Base-by-base conservation (phyloP, 139 green algal species). In the Coelastrella sp. region DNA sequence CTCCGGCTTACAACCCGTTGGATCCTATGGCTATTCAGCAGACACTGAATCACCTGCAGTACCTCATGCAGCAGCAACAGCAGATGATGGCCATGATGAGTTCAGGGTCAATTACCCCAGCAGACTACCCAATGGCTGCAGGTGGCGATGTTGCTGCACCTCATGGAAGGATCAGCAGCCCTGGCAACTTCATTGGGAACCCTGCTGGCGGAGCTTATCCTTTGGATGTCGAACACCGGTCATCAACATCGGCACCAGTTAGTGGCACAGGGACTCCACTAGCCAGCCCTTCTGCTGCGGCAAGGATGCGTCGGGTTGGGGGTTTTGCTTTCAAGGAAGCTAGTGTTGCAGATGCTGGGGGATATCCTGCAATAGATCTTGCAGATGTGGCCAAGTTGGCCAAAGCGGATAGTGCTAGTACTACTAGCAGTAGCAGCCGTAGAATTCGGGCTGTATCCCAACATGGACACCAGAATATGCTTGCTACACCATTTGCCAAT, bases 41-140 rank as follows among this genome's bases (percentile, higher is more conserved):
- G 2, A 73, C 17, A 19, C 64, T 73, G 64, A 30, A 15, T 2
- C 64, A 62, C n/a, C 8, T 41, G 45, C 41, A 63, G 23, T 8
- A 62, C n/a, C 25, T 35, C 41, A 43, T 62, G 71, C 45, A 79
- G 71, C 71, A 63, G 27, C 71, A 41, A 40, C 30, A 79, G n/a
- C 71, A 79, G 40, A 41, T 25, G 19, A 15, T 57, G 13, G 48
- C 2, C 38, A 78, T 37, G 32, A 74, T 37, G 15, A 19, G 32
- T 32, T 45, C 30, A 15, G 25, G n/a, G 8, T 11, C 21, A 11
- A 21, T 27, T 27, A 71, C n/a, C 17, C n/a, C 62, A 38, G 62
- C 62, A 38, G 62, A 72, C 63, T 30, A 27, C n/a, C 66, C 43
- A 34, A 37, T 48, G 35, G 43, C 48, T 15, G 27, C 66, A 30